Evolutionary conservation across 768 basidiomycete genomes (phyloP), one percentile per base, ranked within the genome.

Genomic region (Strobilomyces echinocephalus): DNA sequence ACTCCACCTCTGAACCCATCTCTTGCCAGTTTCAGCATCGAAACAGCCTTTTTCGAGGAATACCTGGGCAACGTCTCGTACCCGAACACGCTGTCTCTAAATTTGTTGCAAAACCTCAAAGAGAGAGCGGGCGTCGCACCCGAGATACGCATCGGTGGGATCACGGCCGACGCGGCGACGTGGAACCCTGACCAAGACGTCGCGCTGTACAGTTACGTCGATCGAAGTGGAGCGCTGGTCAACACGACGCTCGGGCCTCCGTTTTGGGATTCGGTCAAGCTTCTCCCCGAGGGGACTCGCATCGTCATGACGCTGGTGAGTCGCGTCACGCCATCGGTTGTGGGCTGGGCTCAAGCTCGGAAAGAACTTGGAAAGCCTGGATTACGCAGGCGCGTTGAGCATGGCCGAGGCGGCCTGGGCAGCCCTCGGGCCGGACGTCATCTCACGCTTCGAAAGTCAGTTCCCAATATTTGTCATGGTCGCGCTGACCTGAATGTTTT

Each of bases 151-250:
- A 79, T 80, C 18, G 78, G 79, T 24, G 79, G 80, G 0, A 79
- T 80, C 56, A 80, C 79, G 0, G 80, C 79, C 5, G 77, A 81
- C 58, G 79, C 78, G 14, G 77, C 79, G 2, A 75, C 73, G 49
- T 79, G 78, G 77, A 62, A 78, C 50, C 66, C 74, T 0, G 65
- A 70, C 12, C 72, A 74, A 40, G 68, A 71, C 33, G 46, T 34
- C 20, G 55, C 56, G 1, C 34, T 61, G 39, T 56, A 58, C 61
- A 81, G 78, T 56, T 77, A 75, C 52, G 71, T 80, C 30, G 74
- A 76, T 39, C 60, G 57, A n/a, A 65, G 60, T 3, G 77, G 77
- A 16, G 72, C 70, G 7, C 69, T 80, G 50, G 69, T 67, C 33
- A 81, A 81, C 53, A 79, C 78, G 11, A 80, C 77, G 1, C 74